Conservation (phyloP, 495 filamentous ascomycete species). For the Glarea lozoyensis region DNA sequence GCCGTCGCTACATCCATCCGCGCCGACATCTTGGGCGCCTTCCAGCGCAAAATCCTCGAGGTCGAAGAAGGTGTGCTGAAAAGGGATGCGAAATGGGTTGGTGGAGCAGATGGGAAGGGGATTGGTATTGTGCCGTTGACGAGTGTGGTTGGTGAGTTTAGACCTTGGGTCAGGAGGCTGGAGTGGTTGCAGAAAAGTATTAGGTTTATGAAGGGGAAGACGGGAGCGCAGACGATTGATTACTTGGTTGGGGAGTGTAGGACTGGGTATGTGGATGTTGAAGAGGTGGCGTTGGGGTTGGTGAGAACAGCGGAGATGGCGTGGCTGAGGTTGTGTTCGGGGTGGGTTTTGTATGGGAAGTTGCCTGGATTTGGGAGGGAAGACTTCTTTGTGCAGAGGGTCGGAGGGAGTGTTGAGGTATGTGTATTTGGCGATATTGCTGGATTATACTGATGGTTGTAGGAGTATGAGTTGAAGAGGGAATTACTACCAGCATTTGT, state of each 20-base stretch:
- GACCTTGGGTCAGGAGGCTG: slow-evolving; percentile 72
- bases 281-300: slow-evolving; percentile 59
- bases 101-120: slow-evolving; percentile 81
- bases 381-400: slow-evolving; percentile 56
- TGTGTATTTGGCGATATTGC: background rate
- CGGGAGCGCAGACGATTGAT: slow-evolving; percentile 67
- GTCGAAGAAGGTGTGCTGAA: slow-evolving; percentile 72
- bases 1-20: slow-evolving; percentile 76
- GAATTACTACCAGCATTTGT: slow-evolving; percentile 71
- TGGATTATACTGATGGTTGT: slow-evolving; percentile 6
- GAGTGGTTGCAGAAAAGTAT: slow-evolving; percentile 77
- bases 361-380: slow-evolving; percentile 60
- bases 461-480: slow-evolving; percentile 45
- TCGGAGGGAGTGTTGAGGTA: slow-evolving; percentile 26
- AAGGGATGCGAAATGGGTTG: slow-evolving; percentile 63
- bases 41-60: slow-evolving; percentile 73
- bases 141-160: slow-evolving; percentile 71
- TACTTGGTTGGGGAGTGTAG: slow-evolving; percentile 61
- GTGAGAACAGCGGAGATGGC: slow-evolving; percentile 73
- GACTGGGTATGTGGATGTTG: slow-evolving; percentile 85
- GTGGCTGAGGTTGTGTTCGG: slow-evolving; percentile 83
- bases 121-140: slow-evolving; percentile 92
- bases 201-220: slow-evolving; percentile 50
- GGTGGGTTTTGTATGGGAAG: slow-evolving; percentile 84
- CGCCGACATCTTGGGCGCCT: slow-evolving; percentile 63